A percentile compares a stretch with the other conserved stretches of the same genome.
Conservation (phyloP, 2,329 filamentous ascomycete genomes). For the Neonectria coccinea region DNA sequence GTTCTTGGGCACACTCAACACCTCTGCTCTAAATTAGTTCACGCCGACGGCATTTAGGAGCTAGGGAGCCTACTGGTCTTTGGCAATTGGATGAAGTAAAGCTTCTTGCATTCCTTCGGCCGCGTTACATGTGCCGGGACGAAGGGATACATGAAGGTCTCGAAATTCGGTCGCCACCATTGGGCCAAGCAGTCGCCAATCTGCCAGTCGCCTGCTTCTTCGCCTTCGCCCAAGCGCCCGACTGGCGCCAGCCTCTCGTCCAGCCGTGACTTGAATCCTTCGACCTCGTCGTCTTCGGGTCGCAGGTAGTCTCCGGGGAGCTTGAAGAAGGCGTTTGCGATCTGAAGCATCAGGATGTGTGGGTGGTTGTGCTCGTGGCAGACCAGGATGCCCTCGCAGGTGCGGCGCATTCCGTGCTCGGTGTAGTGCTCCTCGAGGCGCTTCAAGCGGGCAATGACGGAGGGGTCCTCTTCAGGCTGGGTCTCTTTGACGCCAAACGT, state of each 20-base stretch:
- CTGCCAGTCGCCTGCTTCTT: slow-evolving; percentile 89
- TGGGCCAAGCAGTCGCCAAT: slow-evolving; percentile 94
- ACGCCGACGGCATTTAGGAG: not conserved
- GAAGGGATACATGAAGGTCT: slow-evolving; percentile 99
- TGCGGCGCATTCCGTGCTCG: slow-evolving; percentile 93
- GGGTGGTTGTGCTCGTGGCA: slow-evolving; percentile 99
- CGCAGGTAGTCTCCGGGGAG: slow-evolving; percentile 95
- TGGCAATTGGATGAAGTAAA: slow-evolving; percentile 96
- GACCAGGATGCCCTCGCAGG: slow-evolving; percentile 95
- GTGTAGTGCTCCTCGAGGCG: slow-evolving; percentile 96
- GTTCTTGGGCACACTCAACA: slow-evolving; percentile 97
- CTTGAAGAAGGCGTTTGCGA: slow-evolving; percentile 99
- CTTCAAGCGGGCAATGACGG: slow-evolving; percentile 90
- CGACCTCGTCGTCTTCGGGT: slow-evolving; percentile 89
- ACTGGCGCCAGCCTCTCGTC: slow-evolving; percentile 95
- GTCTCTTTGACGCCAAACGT: slow-evolving; percentile 99
- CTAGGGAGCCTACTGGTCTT: slow-evolving; percentile 76
- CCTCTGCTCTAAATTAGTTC: slow-evolving; percentile 67
- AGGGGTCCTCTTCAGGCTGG: slow-evolving; percentile 97
- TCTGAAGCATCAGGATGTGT: slow-evolving; percentile 98
- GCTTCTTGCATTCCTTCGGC: slow-evolving; percentile 99
- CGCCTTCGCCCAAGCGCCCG: slow-evolving; percentile 85
- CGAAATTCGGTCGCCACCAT: slow-evolving; percentile 99
- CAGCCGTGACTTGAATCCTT: slow-evolving; percentile 92
- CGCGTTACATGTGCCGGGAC: slow-evolving; percentile 95